phyloP scores from a whole-genome alignment of 1,139 yeast genomes.

The Debaryomyces fabryi region DNA sequence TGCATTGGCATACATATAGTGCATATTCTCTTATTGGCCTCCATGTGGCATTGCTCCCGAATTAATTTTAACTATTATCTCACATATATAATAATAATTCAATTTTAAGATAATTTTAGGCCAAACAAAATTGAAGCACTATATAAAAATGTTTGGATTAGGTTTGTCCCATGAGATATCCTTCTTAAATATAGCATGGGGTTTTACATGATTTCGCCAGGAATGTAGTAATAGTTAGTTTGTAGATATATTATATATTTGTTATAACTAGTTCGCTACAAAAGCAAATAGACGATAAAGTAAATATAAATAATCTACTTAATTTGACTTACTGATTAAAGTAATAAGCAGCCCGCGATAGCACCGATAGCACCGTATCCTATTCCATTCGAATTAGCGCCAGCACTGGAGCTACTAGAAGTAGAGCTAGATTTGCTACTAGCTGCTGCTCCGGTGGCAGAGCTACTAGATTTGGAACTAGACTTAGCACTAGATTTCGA shows the following conservation, averaged over 20 bases:
- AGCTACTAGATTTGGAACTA: background rate
- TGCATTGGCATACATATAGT: background rate
- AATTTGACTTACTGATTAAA: constrained; percentile 18
- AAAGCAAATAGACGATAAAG: background rate
- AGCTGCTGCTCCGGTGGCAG: background rate
- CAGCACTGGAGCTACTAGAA: background rate
- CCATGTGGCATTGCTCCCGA: too few relatives aligned
- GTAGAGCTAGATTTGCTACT: background rate
- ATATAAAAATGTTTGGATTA: too few relatives aligned
- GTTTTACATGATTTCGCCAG: background rate
- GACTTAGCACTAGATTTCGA: background rate
- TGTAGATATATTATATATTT: background rate
- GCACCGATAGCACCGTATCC: constrained; percentile 22
- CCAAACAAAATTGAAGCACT: too few relatives aligned
- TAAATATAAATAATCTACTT: background rate
- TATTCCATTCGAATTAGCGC: constrained; percentile 1
- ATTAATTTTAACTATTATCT: too few relatives aligned
- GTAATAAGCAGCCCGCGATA: constrained; percentile 31
- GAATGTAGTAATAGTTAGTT: background rate
- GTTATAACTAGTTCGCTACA: background rate
- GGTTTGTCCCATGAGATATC: background rate
- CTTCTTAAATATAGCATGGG: background rate
- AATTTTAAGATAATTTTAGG: too few relatives aligned
- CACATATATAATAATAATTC: too few relatives aligned
- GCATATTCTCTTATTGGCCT: background rate